Conservation (phyloP, 2,329 filamentous ascomycete species). For the Ustilaginoidea virens region DNA sequence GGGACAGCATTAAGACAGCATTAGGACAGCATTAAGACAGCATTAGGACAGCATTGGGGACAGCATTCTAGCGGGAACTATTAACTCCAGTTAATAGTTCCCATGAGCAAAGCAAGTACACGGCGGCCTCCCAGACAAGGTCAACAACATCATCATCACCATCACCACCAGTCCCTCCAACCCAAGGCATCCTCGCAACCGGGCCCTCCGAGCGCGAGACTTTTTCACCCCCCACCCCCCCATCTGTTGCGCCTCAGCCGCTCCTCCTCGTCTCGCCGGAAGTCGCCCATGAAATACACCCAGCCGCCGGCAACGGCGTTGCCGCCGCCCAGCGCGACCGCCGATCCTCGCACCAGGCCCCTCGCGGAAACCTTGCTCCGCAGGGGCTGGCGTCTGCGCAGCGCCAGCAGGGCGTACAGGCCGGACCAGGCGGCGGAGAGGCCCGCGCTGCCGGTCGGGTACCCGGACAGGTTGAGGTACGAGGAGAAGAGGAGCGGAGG, state of each 20-base stretch:
- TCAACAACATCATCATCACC: too few relatives aligned
- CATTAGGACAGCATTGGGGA: too few relatives aligned
- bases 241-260: slow-evolving; percentile 35
- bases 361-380: slow-evolving; percentile 28
- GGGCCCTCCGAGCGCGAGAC: too few relatives aligned
- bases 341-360: slow-evolving; percentile 33
- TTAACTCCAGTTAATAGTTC: too few relatives aligned
- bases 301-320: slow-evolving; percentile 35
- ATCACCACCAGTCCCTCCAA: too few relatives aligned
- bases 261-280: slow-evolving; percentile 31
- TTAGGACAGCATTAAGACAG: too few relatives aligned
- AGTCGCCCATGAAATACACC: slow-evolving; percentile 36
- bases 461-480: slow-evolving; percentile 45
- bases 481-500: slow-evolving; percentile 26
- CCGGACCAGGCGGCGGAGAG: slow-evolving; percentile 40
- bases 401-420: slow-evolving; percentile 38
- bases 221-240: slow-evolving; percentile 14
- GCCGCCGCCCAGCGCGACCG: slow-evolving; percentile 31
- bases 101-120: too few relatives aligned
- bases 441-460: slow-evolving; percentile 39
- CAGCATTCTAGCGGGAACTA: too few relatives aligned
- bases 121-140: too few relatives aligned
- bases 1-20: too few relatives aligned
- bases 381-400: slow-evolving; percentile 28
- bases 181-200: too few relatives aligned